Base-by-base conservation (phyloP, 192 early-diverging fungal species). In the Umbelopsis isabellina region DNA sequence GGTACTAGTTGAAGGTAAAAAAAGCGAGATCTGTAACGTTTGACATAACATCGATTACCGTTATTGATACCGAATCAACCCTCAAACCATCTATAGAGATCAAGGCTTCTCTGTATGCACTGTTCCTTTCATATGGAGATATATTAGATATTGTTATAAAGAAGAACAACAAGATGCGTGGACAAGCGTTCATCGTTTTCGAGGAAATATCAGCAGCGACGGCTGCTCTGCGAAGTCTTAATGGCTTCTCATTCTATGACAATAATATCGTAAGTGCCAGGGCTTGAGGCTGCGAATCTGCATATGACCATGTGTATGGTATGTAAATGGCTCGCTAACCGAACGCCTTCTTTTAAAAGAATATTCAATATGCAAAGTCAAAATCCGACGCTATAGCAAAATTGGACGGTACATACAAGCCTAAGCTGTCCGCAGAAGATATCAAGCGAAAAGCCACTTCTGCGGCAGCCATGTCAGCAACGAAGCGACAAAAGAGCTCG, bases 161-260 rank as follows among this genome's bases (percentile, higher is more conserved):
- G 52, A 91, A 92, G 72, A 96, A 91, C 9, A 70, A 77, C 30
- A 91, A 89, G 51, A 91, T 94, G 87, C 92, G 96, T 33, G 96
- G 95, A 18, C 98, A 99, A 81, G 98, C 98, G 0, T 97, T 95
- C 77, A 78, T 99, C 22, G 96, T 91, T 16, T 97, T 96, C 71
- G 79, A 82, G 35, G 91, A 97, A 69, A 89, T 96, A n/a, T 76
- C 92, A 7, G 79, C 86, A 18, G 93, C 98, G 3, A 96, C 95
- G 37, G 82, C 91, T 0, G 96, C 98, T 6, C 73, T 97, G 66
- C 84, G 96, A 68, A 86, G 91, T 27, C 80, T 98, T 46, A 92
- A 97, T 79, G 96, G 95, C 22, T 95, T 95, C 67, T 83, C 79
- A 6, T 90, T 99, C 76, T 97, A 92, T 72, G 90, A 88, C n/a